phyloP scores from a whole-genome alignment of 1,284 basidiomycete genomes.

The Trichosporon sp. region DNA sequence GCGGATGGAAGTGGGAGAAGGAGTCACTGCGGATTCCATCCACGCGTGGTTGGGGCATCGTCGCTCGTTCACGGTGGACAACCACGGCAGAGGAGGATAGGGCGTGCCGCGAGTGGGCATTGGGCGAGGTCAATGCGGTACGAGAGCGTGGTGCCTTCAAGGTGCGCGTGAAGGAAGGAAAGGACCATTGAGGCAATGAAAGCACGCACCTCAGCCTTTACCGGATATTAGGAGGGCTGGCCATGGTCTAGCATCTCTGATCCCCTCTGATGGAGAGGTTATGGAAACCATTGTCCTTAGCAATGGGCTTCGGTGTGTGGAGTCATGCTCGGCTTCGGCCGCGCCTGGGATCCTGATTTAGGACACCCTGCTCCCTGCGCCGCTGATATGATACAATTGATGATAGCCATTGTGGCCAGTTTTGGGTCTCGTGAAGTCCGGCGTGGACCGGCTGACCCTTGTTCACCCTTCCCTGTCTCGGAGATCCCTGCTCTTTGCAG shows the following conservation, averaged over 20 bases:
- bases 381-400: background rate
- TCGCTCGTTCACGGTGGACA: slow-evolving; percentile 33
- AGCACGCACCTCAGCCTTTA: too few species aligned
- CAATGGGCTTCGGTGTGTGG: background rate
- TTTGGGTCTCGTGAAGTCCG: background rate
- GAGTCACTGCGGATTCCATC: slow-evolving; percentile 84
- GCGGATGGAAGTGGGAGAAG: slow-evolving; percentile 80
- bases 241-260: too few species aligned
- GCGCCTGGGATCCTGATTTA: too few species aligned
- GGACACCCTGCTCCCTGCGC: background rate
- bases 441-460: background rate
- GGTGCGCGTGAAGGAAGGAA: slow-evolving; percentile 43
- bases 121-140: slow-evolving; percentile 39
- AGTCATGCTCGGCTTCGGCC: background rate
- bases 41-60: slow-evolving; percentile 12
- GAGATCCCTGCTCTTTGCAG: background rate
- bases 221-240: background rate
- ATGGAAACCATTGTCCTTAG: too few species aligned
- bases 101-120: slow-evolving; percentile 36
- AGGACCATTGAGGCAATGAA: slow-evolving; percentile 26
- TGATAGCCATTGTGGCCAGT: background rate
- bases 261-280: background rate
- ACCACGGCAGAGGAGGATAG: slow-evolving; percentile 21
- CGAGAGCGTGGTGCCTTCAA: slow-evolving; percentile 37
- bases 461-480: background rate